Evolutionary conservation across 306 rosid species (phyloP).

Genomic region (Senna tora): DNA sequence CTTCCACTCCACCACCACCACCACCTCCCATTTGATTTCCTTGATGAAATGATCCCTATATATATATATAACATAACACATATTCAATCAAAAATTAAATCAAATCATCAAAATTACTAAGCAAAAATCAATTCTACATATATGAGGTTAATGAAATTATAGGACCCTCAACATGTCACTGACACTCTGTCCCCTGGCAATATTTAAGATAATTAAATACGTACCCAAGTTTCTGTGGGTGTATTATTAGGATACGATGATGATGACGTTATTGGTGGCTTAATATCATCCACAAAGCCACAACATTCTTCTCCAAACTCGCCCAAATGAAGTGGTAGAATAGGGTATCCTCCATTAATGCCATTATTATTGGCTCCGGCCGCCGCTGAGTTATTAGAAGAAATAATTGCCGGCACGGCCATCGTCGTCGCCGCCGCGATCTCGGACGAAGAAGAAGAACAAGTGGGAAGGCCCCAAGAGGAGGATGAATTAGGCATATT

Average conservation of each 20-base stretch:
- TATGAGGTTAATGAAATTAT: no score
- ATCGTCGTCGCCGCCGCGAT: not conserved
- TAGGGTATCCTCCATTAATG: conserved; percentile 24
- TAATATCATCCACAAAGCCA: conserved; percentile 35
- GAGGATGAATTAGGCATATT: not conserved
- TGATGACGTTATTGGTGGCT: no score
- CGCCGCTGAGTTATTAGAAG: no score
- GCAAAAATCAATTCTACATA: no score
- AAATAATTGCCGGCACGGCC: not conserved
- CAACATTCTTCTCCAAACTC: conserved; percentile 36
- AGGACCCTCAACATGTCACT: no score
- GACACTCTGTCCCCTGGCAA: no score
- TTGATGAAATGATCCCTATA: conserved; percentile 28
- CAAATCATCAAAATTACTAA: no score
- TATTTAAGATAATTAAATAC: no score
- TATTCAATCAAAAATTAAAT: no score
- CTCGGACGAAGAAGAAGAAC: conserved; percentile 5
- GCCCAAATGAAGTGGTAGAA: not conserved
- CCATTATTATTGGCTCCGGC: conserved; percentile 3
- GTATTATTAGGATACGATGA: conserved; percentile 29
- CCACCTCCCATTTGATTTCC: conserved; percentile 55
- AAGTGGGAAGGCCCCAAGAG: conserved; percentile 10
- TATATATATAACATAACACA: no score
- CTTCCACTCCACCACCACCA: conserved; percentile 61
- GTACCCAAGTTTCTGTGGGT: conserved; percentile 45